Evolutionary conservation across 192 early-diverging fungal species (phyloP), one percentile per base, ranked within the genome.

Genomic region (Neocallimastix lanati): DNA sequence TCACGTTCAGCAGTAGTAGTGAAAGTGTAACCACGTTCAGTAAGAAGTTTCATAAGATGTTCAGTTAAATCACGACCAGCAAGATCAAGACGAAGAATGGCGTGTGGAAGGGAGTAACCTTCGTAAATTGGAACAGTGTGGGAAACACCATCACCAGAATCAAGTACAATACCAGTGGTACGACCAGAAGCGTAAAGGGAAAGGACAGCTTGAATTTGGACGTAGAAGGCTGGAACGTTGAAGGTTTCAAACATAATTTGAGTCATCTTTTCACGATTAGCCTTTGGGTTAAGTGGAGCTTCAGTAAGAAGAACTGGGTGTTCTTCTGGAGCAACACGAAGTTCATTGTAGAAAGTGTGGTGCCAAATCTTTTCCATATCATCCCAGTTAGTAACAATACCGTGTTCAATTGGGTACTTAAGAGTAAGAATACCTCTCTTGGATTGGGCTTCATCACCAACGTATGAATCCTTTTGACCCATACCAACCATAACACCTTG

Each of bases 241-340:
- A 97, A 98, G 82, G 95, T 94, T 90, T 98, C 97, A 83, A 98
- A 99, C 96, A 97, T 97, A 85, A 99, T 96, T 88, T 99, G 95
- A 81, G 94, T 94, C 96, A 97, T 98, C 92, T 96, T 96, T 85
- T 97, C 96, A 84, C 97, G 94, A 91, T 99, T 98, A 83, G 90
- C 91, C 91, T 96, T 97, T 84, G 96, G 95, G 92, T 99, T 98
- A 82, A 97, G 90, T 29, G 96, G 95, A 79, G 96, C 94, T 87
- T 99, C 96, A 78, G 96, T 98, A 78, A 98, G 90, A 81, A 98
- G 88, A n/a, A 97, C 94, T 38, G 96, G 95, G 89, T 98, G 96
- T 87, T 97, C 94, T 86, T 99, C 97, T 80, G 97, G 96, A 76
- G 95, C 96, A 80, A 96, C 94, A 87, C 95, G 96, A 82, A 99